These are phyloP conservation scores for Diaporthe citriasiana DNA, from an alignment of 2,329 filamentous ascomycete genomes.

Conservation along the genomic window DNA sequence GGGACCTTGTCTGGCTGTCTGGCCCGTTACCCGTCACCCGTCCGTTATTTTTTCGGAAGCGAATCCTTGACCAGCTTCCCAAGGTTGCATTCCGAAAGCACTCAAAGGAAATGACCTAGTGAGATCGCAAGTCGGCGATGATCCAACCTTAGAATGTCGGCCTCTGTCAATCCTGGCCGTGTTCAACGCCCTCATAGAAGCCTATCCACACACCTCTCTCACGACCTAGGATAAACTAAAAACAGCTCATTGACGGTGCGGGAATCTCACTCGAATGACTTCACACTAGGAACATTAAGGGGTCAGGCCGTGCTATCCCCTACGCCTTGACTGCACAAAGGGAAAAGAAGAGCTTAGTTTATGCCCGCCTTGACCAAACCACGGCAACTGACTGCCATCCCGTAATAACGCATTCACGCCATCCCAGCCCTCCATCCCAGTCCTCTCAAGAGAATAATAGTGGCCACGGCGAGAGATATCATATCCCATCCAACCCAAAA, in stretches of 20 bases:
- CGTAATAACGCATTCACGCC: background rate
- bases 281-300: background rate
- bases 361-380: background rate
- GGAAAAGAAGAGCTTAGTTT: background rate
- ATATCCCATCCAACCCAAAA: background rate
- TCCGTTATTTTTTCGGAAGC: constrained; percentile 4
- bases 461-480: background rate
- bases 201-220: background rate
- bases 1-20: background rate
- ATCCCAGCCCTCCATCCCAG: background rate
- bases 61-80: background rate
- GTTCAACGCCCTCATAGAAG: background rate
- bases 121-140: background rate
- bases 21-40: background rate
- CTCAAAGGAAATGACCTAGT: background rate
- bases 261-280: background rate
- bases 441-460: background rate
- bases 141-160: background rate
- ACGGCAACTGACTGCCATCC: background rate
- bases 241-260: background rate
- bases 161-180: background rate
- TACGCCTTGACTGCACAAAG: constrained; percentile 3
- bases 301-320: constrained; percentile 2
- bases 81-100: constrained; percentile 8
- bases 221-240: too few species aligned